Percentiles rank a stretch among this genome's conserved stretches.
Conservation (phyloP, 169 alveolate genomes). For the Amoebophrya sp. region DNA sequence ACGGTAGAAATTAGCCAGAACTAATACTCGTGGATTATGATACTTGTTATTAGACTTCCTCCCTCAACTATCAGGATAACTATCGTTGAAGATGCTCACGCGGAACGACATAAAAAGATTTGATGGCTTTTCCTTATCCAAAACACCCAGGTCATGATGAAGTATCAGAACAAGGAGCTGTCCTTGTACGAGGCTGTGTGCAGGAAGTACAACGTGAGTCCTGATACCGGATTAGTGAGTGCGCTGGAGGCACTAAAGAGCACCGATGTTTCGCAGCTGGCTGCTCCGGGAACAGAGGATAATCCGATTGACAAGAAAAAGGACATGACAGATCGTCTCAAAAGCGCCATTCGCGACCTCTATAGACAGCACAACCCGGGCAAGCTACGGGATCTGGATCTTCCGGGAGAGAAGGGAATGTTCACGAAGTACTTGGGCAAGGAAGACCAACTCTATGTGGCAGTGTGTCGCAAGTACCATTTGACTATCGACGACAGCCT, state of each 20-base stretch:
- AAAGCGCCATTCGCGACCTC: neutral
- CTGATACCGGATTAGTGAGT: neutral
- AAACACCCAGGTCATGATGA: no score
- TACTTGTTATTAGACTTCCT: no score
- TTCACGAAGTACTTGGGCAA: neutral
- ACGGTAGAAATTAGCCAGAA: no score
- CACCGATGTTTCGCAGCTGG: no score
- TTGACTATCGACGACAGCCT: neutral
- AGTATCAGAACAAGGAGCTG: neutral
- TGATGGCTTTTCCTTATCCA: no score
- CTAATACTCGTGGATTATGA: no score
- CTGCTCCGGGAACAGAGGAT: neutral
- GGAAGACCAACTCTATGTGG: neutral
- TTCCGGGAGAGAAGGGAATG: neutral
- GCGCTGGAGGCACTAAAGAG: neutral
- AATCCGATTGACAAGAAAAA: neutral
- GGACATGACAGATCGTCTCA: neutral
- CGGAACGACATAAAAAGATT: no score
- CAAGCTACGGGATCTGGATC: neutral
- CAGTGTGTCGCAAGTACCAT: neutral
- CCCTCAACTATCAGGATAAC: no score
- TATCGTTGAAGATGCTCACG: no score
- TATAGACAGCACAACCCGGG: neutral
- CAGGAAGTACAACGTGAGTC: neutral
- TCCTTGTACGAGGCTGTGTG: neutral